Evolutionary conservation across 225 moss, liverwort and hornwort genomes (phyloP).

Genomic region (Ulota crispa): DNA sequence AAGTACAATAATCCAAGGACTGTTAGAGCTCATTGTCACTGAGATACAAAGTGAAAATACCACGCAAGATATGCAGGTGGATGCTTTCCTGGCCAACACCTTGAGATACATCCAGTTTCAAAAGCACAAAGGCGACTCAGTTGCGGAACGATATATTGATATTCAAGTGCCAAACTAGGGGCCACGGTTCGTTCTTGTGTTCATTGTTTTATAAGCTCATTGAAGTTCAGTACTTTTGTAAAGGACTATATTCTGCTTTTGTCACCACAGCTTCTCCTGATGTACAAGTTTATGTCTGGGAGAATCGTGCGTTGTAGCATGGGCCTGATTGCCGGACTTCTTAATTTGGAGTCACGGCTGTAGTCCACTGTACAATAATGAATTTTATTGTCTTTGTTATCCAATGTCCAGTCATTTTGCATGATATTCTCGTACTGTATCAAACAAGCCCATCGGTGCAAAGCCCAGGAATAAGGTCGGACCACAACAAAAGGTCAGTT

Average conservation of each 20-base stretch:
- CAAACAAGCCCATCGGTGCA: background rate
- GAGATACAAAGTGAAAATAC: constrained; percentile 97
- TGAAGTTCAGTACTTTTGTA: constrained; percentile 41
- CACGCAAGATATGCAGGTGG: constrained; percentile 86
- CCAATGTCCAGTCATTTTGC: constrained; percentile 1
- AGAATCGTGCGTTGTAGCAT: constrained; percentile 25
- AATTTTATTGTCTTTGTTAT: constrained; percentile 17
- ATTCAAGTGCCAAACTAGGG: constrained; percentile 63
- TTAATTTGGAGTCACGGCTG: constrained; percentile 32
- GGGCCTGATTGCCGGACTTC: constrained; percentile 29
- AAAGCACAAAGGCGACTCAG: constrained; percentile 90
- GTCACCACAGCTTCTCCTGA: constrained; percentile 25
- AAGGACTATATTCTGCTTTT: constrained; percentile 46
- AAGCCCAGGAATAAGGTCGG: background rate
- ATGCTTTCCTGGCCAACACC: constrained; percentile 94
- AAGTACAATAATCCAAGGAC: constrained; percentile 89
- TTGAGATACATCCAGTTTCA: constrained; percentile 95
- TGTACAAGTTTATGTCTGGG: constrained; percentile 34
- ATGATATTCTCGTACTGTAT: background rate
- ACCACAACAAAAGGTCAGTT: too few species aligned
- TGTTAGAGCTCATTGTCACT: constrained; percentile 92
- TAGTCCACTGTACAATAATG: constrained; percentile 55
- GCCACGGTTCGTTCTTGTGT: constrained; percentile 1
- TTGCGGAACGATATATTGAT: constrained; percentile 76
- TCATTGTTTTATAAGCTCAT: constrained; percentile 29